Evolutionary conservation across 306 rosid genomes (phyloP), one percentile per base, ranked within the genome.

Genomic region (Elaeagnus macrophylla): DNA sequence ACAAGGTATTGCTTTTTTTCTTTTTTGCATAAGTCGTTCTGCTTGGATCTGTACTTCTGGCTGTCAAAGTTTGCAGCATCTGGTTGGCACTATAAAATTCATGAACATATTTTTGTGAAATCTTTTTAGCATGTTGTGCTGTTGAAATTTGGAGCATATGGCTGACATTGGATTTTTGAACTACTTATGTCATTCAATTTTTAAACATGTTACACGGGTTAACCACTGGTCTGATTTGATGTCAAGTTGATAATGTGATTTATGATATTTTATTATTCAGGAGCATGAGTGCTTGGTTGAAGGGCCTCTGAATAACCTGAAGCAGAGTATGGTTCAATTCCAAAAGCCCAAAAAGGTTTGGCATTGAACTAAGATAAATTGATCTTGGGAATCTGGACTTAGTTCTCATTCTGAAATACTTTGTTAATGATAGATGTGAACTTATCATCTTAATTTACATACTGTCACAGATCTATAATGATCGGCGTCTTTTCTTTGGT

Each of bases 241-340:
- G 9, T 41, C n/a, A 3, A 8, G 16, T 43, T 43, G 5, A 8
- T 20, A 35, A 10, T 52, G 12, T 39, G 6, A 17, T 20, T 12
- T 39, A 19, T 53, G 8, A 35, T 37, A 40, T 52, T 39, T 42
- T 16, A 45, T 16, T 46, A 57, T 48, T 55, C 77, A 93, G 99
- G 99, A 93, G 60, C 85, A 93, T 10, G 99, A 93, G 72, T 93
- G 99, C 77, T 83, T 93, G 87, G 99, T 93, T 56, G 99, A 93
- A 72, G 99, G 99, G 45, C 99, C 99, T 8, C 65, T 93, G 54
- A 93, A 84, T 75, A 93, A 93, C 72, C 72, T 93, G 79, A 93
- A 93, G 73, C 99, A 88, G 78, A 93, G 99, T 71, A 84, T 93
- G 99, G 96, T 93, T 68, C 99, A 93, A 60, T 93, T 93, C 73